Evolutionary conservation across 129 eudicot species (phyloP).

Genomic region (Ambrosia artemisiifolia): DNA sequence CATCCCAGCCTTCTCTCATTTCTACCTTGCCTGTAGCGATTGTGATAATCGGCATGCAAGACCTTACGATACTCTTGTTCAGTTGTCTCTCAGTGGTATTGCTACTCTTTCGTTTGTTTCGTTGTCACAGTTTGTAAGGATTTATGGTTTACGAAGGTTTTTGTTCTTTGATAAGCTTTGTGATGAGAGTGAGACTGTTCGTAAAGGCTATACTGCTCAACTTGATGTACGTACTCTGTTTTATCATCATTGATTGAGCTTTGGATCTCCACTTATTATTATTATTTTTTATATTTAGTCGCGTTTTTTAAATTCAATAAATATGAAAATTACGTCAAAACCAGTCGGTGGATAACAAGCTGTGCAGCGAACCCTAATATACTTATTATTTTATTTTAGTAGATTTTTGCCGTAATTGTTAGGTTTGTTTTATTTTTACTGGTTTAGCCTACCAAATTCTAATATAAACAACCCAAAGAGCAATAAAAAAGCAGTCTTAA

Average conservation of each 20-base stretch:
- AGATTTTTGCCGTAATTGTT: too few relatives aligned
- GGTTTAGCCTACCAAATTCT: too few relatives aligned
- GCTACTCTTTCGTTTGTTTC: constrained; percentile 73
- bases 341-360: too few relatives aligned
- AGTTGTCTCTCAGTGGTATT: constrained; percentile 63
- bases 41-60: constrained; percentile 62
- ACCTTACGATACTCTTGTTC: constrained; percentile 64
- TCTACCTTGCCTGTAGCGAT: constrained; percentile 53
- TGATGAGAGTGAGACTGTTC: constrained; percentile 72
- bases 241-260: neutral
- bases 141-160: constrained; percentile 64
- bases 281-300: too few relatives aligned
- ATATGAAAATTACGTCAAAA: too few relatives aligned
- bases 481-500: too few relatives aligned
- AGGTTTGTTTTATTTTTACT: too few relatives aligned
- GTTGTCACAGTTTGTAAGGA: constrained; percentile 47
- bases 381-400: too few relatives aligned
- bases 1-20: constrained; percentile 66
- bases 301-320: too few relatives aligned
- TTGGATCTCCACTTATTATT: constrained; percentile 9
- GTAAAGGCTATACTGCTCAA: constrained; percentile 56
- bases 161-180: constrained; percentile 80
- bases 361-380: too few relatives aligned
- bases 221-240: constrained; percentile 54
- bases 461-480: too few relatives aligned